Percentiles rank a stretch among this genome's conserved stretches.
Evolutionary conservation across 768 basidiomycete genomes (phyloP).

Genomic region (Tricholoma bakamatsutake): DNA sequence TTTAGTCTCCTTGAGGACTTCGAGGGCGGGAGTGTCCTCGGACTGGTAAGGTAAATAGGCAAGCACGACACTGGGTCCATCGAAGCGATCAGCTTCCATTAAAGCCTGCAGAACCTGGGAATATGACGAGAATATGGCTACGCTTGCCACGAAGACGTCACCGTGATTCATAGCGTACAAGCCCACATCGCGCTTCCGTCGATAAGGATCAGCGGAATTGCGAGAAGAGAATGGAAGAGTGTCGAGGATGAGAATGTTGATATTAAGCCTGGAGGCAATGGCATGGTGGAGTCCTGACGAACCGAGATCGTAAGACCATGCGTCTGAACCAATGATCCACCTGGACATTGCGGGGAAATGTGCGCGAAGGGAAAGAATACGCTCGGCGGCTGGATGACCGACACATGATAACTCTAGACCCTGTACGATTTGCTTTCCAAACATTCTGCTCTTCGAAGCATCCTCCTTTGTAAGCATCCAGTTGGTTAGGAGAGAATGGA

Average conservation of each 20-base stretch:
- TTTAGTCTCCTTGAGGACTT: conserved; percentile 96
- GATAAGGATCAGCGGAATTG: conserved; percentile 57
- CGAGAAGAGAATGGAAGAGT: conserved; percentile 84
- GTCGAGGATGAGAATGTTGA: conserved; percentile 96
- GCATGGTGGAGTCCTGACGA: conserved; percentile 93
- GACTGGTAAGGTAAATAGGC: conserved; percentile 88
- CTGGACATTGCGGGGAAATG: conserved; percentile 67
- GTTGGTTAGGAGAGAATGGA: conserved; percentile 68
- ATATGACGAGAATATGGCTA: conserved; percentile 95
- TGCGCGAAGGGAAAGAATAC: conserved; percentile 52
- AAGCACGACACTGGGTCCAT: conserved; percentile 87
- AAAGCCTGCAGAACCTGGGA: conserved; percentile 89
- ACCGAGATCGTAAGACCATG: conserved; percentile 97
- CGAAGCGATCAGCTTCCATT: conserved; percentile 84
- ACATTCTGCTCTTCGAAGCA: conserved; percentile 46
- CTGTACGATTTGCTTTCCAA: conserved; percentile 53
- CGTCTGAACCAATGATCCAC: conserved; percentile 98
- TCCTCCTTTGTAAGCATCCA: conserved; percentile 83
- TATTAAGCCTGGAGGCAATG: conserved; percentile 83
- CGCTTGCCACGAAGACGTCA: conserved; percentile 91
- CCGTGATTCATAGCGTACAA: conserved; percentile 99
- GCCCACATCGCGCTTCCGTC: conserved; percentile 93
- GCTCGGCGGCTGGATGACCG: conserved; percentile 40
- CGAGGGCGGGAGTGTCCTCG: conserved; percentile 74
- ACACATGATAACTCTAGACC: conserved; percentile 37